These are phyloP conservation scores for Elsinoe arachidis DNA, from an alignment of 2,329 filamentous ascomycete genomes.

Conservation along the genomic window DNA sequence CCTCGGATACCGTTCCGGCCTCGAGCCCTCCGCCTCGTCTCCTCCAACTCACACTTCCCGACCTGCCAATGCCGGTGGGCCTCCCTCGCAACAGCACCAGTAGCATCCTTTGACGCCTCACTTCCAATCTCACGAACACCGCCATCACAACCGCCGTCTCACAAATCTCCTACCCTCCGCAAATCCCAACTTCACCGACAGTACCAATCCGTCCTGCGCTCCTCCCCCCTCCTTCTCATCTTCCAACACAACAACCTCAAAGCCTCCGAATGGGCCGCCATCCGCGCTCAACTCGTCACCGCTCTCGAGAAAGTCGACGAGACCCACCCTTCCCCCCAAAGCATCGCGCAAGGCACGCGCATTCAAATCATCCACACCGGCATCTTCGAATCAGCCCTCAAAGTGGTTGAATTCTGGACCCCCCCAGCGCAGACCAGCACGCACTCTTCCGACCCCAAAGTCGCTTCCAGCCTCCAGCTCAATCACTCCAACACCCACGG, in stretches of 20 bases:
- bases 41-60: slow-evolving; percentile 22
- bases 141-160: slow-evolving; percentile 72
- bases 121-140: slow-evolving; percentile 44
- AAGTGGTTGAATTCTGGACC: slow-evolving; percentile 72
- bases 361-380: slow-evolving; percentile 80
- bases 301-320: slow-evolving; percentile 57
- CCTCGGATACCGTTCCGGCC: slow-evolving; percentile 41
- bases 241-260: slow-evolving; percentile 75
- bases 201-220: slow-evolving; percentile 81
- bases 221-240: slow-evolving; percentile 74
- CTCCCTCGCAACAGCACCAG: slow-evolving; percentile 41
- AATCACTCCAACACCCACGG: slow-evolving; percentile 43
- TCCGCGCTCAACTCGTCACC: slow-evolving; percentile 58
- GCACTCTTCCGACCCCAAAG: slow-evolving; percentile 24
- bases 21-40: slow-evolving; percentile 26
- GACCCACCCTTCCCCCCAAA: slow-evolving; percentile 55
- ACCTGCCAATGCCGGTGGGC: slow-evolving; percentile 40
- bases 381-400: slow-evolving; percentile 78
- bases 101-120: slow-evolving; percentile 41
- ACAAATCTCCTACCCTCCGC: slow-evolving; percentile 75
- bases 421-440: slow-evolving; percentile 23
- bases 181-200: slow-evolving; percentile 82
- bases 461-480: slow-evolving; percentile 28
- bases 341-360: slow-evolving; percentile 39
- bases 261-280: slow-evolving; percentile 64